Evolutionary conservation across 192 early-diverging fungal species (phyloP).

Genomic region (Linnemannia exigua): DNA sequence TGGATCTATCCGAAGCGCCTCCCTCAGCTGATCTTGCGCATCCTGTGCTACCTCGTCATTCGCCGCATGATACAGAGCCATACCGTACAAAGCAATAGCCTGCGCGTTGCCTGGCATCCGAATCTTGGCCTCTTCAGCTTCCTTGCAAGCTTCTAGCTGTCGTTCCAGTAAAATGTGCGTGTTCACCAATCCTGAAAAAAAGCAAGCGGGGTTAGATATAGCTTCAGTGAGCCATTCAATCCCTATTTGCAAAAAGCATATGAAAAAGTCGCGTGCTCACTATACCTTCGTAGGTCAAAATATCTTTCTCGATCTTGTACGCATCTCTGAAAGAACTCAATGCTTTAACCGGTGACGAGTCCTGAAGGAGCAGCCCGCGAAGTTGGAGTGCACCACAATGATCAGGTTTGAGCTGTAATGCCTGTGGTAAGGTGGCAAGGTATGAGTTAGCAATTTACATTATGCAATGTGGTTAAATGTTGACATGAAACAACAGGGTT

Average conservation of each 20-base stretch:
- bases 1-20: slow-evolving; percentile 35
- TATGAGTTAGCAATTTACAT: background rate
- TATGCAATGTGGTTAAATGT: background rate
- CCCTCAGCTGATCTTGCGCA: slow-evolving; percentile 9
- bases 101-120: slow-evolving; percentile 26
- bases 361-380: slow-evolving; percentile 14
- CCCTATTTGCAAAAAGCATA: too few species aligned
- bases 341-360: slow-evolving; percentile 17
- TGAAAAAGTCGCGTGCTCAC: background rate
- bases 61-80: slow-evolving; percentile 18
- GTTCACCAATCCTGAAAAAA: slow-evolving; percentile 19
- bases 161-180: slow-evolving; percentile 31
- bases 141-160: slow-evolving; percentile 16
- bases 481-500: background rate
- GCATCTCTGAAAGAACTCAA: slow-evolving; percentile 27
- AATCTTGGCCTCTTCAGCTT: slow-evolving; percentile 17
- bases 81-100: slow-evolving; percentile 27
- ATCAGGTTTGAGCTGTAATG: slow-evolving; percentile 15
- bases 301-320: slow-evolving; percentile 19
- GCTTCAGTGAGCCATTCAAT: background rate
- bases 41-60: slow-evolving; percentile 2
- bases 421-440: background rate
- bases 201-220: background rate
- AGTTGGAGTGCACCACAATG: slow-evolving; percentile 40
- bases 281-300: slow-evolving; percentile 36